Evolutionary conservation across 2,329 filamentous ascomycete genomes (phyloP).

Genomic region (Purpureocillium takamizusanense): DNA sequence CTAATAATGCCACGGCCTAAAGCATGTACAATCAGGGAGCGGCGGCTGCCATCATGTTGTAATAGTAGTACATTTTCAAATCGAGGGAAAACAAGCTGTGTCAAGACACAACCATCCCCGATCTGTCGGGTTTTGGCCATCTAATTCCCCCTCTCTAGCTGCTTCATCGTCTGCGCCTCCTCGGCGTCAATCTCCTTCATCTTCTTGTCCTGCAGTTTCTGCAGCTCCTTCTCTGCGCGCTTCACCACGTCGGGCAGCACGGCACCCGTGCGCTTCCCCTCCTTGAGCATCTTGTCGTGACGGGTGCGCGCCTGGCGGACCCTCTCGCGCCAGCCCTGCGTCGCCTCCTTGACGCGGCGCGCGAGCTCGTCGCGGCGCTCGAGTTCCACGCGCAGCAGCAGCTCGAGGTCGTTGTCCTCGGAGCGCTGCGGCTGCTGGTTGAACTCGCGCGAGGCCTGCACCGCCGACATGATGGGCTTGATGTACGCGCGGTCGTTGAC

Average conservation of each 20-base stretch:
- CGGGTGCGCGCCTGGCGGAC: slow-evolving; percentile 37
- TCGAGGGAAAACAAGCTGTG: too few species aligned
- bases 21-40: neutral
- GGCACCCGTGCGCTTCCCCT: slow-evolving; percentile 34
- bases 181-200: slow-evolving; percentile 39
- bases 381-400: slow-evolving; percentile 43
- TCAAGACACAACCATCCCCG: too few species aligned
- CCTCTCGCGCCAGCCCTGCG: slow-evolving; percentile 41
- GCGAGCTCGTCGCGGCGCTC: slow-evolving; percentile 39
- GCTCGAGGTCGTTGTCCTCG: slow-evolving; percentile 50
- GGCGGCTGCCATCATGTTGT: slow-evolving; percentile 14
- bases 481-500: slow-evolving; percentile 34
- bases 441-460: slow-evolving; percentile 42
- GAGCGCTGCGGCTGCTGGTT: slow-evolving; percentile 53
- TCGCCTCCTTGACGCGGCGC: slow-evolving; percentile 32
- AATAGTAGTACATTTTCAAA: slow-evolving; percentile 13
- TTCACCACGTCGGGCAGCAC: slow-evolving; percentile 39
- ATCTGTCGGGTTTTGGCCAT: too few species aligned
- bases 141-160: slow-evolving; percentile 20
- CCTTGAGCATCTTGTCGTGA: slow-evolving; percentile 38
- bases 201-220: slow-evolving; percentile 43
- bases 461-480: slow-evolving; percentile 46
- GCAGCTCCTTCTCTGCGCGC: slow-evolving; percentile 36
- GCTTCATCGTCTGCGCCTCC: slow-evolving; percentile 39
- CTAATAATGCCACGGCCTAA: slow-evolving; percentile 15